Conservation (phyloP, 495 filamentous ascomycete genomes). For the Penicillium dipodomyicola region DNA sequence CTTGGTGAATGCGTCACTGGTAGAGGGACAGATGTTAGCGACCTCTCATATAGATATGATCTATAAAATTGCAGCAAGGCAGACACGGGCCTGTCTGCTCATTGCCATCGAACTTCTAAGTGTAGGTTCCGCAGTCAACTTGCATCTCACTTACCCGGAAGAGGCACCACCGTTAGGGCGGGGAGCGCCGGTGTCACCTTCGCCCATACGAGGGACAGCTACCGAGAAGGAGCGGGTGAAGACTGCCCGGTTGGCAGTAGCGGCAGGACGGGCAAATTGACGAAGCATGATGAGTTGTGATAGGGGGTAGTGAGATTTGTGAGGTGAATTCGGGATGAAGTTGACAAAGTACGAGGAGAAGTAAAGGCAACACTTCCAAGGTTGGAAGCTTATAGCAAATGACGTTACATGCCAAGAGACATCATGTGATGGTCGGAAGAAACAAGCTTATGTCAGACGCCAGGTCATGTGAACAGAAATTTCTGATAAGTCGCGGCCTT, state of each 20-base stretch:
- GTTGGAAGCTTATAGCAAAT: slow-evolving; percentile 13
- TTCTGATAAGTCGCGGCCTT: slow-evolving; percentile 32
- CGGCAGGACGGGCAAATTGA: slow-evolving; percentile 59
- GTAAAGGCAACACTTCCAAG: slow-evolving; percentile 5
- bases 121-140: not conserved
- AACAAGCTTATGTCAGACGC: slow-evolving; percentile 9
- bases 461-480: slow-evolving; percentile 21
- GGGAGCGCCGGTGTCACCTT: slow-evolving; percentile 67
- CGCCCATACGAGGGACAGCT: slow-evolving; percentile 58
- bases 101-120: not conserved
- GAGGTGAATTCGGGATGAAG: slow-evolving; percentile 7
- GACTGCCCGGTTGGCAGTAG: slow-evolving; percentile 48
- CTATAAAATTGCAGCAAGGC: slow-evolving; percentile 12
- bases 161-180: slow-evolving; percentile 39
- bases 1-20: slow-evolving; percentile 83
- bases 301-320: slow-evolving; percentile 9
- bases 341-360: slow-evolving; percentile 45
- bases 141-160: slow-evolving; percentile 29
- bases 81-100: slow-evolving; percentile 5
- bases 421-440: slow-evolving; percentile 17
- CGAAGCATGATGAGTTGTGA: slow-evolving; percentile 57
- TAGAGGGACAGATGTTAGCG: slow-evolving; percentile 10
- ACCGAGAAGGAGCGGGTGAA: slow-evolving; percentile 61
- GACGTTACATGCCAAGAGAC: slow-evolving; percentile 28
- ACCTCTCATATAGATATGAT: slow-evolving; percentile 17